Evolutionary conservation across 148 eudicot genomes (phyloP), one percentile per base, ranked within the genome.

Genomic region (Vaccinium darrowii): DNA sequence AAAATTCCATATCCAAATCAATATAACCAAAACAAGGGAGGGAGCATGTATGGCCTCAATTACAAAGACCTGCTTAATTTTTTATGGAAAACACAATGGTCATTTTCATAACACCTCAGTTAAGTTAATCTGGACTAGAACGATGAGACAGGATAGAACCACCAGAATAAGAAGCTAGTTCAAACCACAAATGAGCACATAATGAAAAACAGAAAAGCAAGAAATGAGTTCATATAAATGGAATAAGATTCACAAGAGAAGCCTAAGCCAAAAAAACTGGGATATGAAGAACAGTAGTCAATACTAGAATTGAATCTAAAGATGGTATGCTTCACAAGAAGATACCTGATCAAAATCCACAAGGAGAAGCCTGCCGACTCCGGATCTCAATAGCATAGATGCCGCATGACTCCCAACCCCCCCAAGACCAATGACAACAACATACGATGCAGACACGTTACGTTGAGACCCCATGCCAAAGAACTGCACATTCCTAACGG

Each of bases 341-440:
- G 30, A 87, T 86, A 96, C 99, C 98, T 97, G 99, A 87, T 97
- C 99, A 90, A 97, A 97, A 92, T 97, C 99, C 76, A 97, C 98
- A 43, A 97, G 95, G 47, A 95, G 92, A 47, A 97, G 96, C 85
- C 91, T 91, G 77, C 99, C 98, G 27, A 97, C 96, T 63, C 99
- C 99, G 30, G 99, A 97, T 89, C 99, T 90, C 91, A 97, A 87
- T 89, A 97, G 96, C 98, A 97, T 95, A 81, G 94, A 92, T 83
- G 99, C 99, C 84, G 98, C 99, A 89, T 97, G 99, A 88, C 99
- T 97, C 53, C 99, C 99, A 81, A 97, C 99, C 69, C 99, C 99
- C 79, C 99, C 99, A 86, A 97, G 99, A 86, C 99, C 98, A 89
- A 97, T 93, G 83, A 97, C 95, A 83, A 97, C 98, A 81, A 95